Evolutionary conservation across 2,329 filamentous ascomycete species (phyloP), one percentile per base, ranked within the genome.

Genomic region (Cercospora nicotianae): DNA sequence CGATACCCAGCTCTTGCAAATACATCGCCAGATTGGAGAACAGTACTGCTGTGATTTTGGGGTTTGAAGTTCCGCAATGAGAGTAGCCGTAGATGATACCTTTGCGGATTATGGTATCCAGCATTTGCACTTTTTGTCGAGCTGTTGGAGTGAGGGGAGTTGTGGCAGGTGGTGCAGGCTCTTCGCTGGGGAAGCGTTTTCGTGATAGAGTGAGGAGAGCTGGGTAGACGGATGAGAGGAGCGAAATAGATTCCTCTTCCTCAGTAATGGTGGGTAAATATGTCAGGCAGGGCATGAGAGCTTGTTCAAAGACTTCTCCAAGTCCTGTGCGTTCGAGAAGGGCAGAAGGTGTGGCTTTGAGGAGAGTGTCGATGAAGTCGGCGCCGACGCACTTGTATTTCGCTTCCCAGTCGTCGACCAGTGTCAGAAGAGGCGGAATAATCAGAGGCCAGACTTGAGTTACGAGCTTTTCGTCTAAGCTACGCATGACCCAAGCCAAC

Each of bases 221-320:
- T 7, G 85, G 83, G 71, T 93, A 96, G 0, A 90, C 88, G 6
- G 84, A 83, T 5, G 78, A 75, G 1, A 97, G 84, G 3, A 97
- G 80, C 1, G 76, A 74, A 1, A 91, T 75, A 3, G 91, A 91
- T 65, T 95, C 91, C 0, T 84, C 77, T 74, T 92, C 90, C 0
- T 91, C 88, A 0, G 92, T 97, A 51, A 96, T 81, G 12, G 85
- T 87, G 0, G 94, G 94, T 5, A 97, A 83, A 73, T 89, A 91
- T 7, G 90, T 84, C n/a, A 97, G 84, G 39, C 89, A 88, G 0
- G 92, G 91, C 71, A 89, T 85, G 1, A 92, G 79, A 3, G 89
- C 86, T 20, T 92, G 86, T 74, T 90, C 86, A 69, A 94, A 90
- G 28, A 94, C 85, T 13, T 84, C 80, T 23, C 85, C 86, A 7